Evolutionary conservation across 2,329 filamentous ascomycete genomes (phyloP).

Genomic region (Didymella arachidicola): DNA sequence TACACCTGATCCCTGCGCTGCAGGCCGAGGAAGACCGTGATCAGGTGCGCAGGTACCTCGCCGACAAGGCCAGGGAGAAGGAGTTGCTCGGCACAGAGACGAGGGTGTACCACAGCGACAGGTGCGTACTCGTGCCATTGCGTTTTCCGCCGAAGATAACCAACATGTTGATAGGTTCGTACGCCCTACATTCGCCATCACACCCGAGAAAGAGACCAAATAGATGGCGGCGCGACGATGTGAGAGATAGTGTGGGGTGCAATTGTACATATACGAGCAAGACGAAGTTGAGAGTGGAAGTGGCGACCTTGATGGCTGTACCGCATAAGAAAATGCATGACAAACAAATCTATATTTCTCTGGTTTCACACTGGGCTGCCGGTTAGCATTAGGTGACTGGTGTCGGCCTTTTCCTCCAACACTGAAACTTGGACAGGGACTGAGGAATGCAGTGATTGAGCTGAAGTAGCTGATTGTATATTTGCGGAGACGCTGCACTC

Average conservation of each 20-base stretch:
- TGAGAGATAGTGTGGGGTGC: slow-evolving; percentile 8
- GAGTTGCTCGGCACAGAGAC: slow-evolving; percentile 83
- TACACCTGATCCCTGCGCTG: slow-evolving; percentile 90
- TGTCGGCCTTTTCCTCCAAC: too few relatives aligned
- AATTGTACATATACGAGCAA: slow-evolving; percentile 27
- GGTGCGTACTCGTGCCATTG: slow-evolving; percentile 63
- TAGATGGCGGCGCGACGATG: slow-evolving; percentile 47
- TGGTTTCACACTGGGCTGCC: slow-evolving; percentile 4
- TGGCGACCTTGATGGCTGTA: slow-evolving; percentile 11
- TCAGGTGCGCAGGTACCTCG: slow-evolving; percentile 84
- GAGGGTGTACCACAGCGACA: slow-evolving; percentile 86
- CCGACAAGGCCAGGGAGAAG: slow-evolving; percentile 89
- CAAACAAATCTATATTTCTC: slow-evolving; percentile 22
- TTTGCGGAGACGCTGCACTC: too few relatives aligned
- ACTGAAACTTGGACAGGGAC: too few relatives aligned
- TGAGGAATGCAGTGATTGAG: too few relatives aligned
- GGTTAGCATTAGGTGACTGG: too few relatives aligned
- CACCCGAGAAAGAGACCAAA: slow-evolving; percentile 69
- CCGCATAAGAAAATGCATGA: slow-evolving; percentile 15
- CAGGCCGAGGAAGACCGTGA: slow-evolving; percentile 98
- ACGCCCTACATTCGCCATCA: slow-evolving; percentile 78
- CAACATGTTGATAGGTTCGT: slow-evolving; percentile 57
- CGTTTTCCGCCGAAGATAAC: neutral
- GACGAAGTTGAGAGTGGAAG: slow-evolving; percentile 1
- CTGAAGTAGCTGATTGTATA: too few relatives aligned